Evolutionary conservation across 2,329 filamentous ascomycete species (phyloP), one percentile per base, ranked within the genome.

Genomic region (Cladosporium sp.): DNA sequence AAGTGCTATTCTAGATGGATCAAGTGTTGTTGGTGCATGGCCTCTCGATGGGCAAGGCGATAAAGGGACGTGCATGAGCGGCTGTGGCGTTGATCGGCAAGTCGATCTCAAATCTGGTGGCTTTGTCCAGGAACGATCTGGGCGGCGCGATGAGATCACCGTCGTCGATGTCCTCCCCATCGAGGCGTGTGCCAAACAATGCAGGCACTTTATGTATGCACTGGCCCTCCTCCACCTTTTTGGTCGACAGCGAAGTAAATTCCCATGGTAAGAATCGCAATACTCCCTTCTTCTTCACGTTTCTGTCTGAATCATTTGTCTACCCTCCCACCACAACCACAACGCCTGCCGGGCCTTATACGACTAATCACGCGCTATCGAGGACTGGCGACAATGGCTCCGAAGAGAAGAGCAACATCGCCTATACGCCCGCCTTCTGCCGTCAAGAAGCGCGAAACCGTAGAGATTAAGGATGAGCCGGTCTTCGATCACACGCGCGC

Each of bases 351-450:
- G 17, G 20, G n/a, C 35, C 35, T 42, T 32, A 1, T 25, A n/a
- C n/a, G 17, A 42, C n/a, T 19, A 17, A 12, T 28, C 12, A 19
- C 8, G 12, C 2, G 17, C 24, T 8, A 32, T 0, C 34, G 34
- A 24, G 22, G 52, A 35, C 4, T 51, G 22, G 24, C 55, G 19
- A 50, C n/a, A 44, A 68, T 69, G 66, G 37, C 65, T 17, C 40
- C 59, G 7, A 71, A 71, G 40, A 65, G 68, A 34, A 67, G 62
- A 58, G 68, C 68, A 3, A 68, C 67, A 1, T 69, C 68, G 9
- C 68, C 68, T 4, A 60, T 69, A 13, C 67, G 65, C 6, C 63
- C 68, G 2, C 58, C 64, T 9, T 60, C 61, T 5, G 57, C 60
- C 3, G 49, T 32, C 35, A 69, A 69, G 58, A 67, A 65, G 48